Conservation (phyloP, 208 protist species). For the Trypanosoma avium region DNA sequence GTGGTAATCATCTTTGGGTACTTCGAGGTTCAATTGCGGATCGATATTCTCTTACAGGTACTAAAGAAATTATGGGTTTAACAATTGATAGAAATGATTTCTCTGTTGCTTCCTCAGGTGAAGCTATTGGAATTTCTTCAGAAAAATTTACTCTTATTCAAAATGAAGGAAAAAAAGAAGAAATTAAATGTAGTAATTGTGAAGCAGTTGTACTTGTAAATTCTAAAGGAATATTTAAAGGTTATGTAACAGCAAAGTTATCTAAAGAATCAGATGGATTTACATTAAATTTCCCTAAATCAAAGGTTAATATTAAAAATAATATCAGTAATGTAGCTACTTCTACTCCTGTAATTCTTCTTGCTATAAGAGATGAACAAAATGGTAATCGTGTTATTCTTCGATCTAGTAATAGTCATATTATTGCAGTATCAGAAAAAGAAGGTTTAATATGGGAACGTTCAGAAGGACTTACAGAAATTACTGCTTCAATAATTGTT, state of each 20-base stretch:
- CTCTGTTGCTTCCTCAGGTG: neutral
- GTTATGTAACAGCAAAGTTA: constrained; percentile 17
- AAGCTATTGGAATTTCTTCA: constrained; percentile 2
- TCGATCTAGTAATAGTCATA: constrained; percentile 51
- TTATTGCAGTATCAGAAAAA: constrained; percentile 49
- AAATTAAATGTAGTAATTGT: constrained; percentile 12
- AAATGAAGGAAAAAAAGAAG: neutral
- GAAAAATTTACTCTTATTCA: constrained; percentile 3
- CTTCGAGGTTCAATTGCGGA: neutral
- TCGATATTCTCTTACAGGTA: constrained; percentile 21
- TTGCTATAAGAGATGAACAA: constrained; percentile 12
- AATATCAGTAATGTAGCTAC: neutral
- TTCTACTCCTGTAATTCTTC: constrained; percentile 16
- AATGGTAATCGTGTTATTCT: constrained; percentile 40
- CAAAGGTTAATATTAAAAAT: constrained; percentile 4
- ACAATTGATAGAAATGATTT: neutral
- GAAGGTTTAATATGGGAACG: constrained; percentile 66
- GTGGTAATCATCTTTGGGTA: constrained; percentile 20
- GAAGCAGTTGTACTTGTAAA: constrained; percentile 3
- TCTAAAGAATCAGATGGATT: neutral
- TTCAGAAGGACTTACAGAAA: constrained; percentile 56
- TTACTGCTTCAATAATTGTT: constrained; percentile 47
- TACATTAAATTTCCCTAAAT: constrained; percentile 14
- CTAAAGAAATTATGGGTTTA: constrained; percentile 5
- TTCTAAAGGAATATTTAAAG: constrained; percentile 9